Evolutionary conservation across 148 eudicot species (phyloP).

Genomic region (Pharnaceum exiguum): DNA sequence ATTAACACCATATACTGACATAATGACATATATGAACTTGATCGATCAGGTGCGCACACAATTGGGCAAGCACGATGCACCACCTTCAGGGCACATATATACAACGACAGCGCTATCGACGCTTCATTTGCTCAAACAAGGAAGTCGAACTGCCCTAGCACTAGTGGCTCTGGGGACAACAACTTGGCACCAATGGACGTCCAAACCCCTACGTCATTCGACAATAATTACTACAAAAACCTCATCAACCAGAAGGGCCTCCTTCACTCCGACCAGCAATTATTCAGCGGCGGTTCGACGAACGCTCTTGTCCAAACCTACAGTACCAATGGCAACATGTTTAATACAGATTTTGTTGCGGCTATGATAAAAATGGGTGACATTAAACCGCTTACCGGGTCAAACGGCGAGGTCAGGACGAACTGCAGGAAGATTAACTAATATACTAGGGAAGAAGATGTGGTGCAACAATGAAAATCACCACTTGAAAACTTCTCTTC

Average conservation of each 20-base stretch:
- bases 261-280: constrained; percentile 43
- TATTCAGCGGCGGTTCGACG: constrained; percentile 34
- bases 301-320: constrained; percentile 24
- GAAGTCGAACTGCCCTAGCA: constrained; percentile 25
- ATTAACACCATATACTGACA: too few species aligned
- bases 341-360: constrained; percentile 29
- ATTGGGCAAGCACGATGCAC: constrained; percentile 47
- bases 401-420: constrained; percentile 45
- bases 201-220: constrained; percentile 28
- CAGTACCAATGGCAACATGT: constrained; percentile 10
- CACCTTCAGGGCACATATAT: constrained; percentile 28
- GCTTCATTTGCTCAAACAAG: constrained; percentile 16
- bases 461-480: too few species aligned
- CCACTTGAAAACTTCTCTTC: too few species aligned
- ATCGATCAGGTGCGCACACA: constrained; percentile 32
- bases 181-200: constrained; percentile 37
- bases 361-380: constrained; percentile 45
- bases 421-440: constrained; percentile 40
- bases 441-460: too few species aligned
- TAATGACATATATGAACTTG: too few species aligned
- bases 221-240: constrained; percentile 32
- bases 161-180: constrained; percentile 29
- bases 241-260: constrained; percentile 26
- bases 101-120: constrained; percentile 40
- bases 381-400: constrained; percentile 40